Base-by-base conservation (phyloP, 78 protist species). In the Acrasis kona region DNA sequence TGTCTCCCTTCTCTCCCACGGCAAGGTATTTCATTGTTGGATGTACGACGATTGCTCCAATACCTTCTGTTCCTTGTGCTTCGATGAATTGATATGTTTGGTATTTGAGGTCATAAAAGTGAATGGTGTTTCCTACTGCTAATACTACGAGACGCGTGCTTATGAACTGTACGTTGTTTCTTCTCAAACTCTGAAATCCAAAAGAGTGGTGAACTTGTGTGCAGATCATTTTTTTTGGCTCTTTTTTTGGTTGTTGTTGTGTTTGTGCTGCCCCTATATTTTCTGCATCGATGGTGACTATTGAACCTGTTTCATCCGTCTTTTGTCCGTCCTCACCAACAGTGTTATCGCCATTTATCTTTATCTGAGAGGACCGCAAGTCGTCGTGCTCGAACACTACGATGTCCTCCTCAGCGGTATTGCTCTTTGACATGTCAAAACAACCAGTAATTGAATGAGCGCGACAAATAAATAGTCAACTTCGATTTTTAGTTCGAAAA, bases 41-140 rank as follows among this genome's bases (percentile, higher is more conserved):
- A 50, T 74, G 78, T 3, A 74, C 78, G 4, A 38, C 29, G 1
- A 74, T 12, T 3, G 67, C 66, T 4, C 78, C 78, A 9, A 74
- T 74, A 32, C 78, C 78, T n/a, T 69, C 78, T 5, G 72, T 69
- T 2, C 64, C 78, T 8, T 19, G 38, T 5, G 72, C 78, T 2
- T 3, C 30, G 8, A 74, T 2, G 42, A 40, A 74, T 29, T 42
- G 72, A 10, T 2, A 32, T 35, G 2, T 31, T 7, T 31, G 19
- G 3, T 67, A 65, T 8, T 6, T 27, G 32, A 42, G 2, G 3
- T 74, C 40, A 35, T 65, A 27, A 5, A 29, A 29, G 1, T 10
- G 67, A 3, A 74, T 69, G n/a, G 9, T 29, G 32, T 74, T 74
- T 10, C 78, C 78, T 2, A 41, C 5, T 1, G 78, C 78, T 28